Percentiles rank a stretch among this genome's conserved stretches.
Evolutionary conservation across 2,329 filamentous ascomycete species (phyloP).

Genomic region (Fusarium sarcochroum): DNA sequence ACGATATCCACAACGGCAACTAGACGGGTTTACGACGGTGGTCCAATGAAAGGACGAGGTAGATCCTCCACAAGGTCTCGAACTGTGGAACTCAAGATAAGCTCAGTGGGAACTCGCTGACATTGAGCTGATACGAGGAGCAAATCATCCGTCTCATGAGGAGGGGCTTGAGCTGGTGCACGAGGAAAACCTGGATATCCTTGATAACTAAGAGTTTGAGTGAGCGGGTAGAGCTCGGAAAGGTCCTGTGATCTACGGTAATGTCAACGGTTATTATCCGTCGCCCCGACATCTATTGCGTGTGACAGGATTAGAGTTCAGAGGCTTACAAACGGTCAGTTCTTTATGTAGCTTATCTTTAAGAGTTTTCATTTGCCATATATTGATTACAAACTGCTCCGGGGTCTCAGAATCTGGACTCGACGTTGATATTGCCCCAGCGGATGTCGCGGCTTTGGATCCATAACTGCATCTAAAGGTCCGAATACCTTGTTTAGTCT

Average conservation of each 20-base stretch:
- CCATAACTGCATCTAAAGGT: constrained; percentile 17
- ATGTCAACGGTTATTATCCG: background rate
- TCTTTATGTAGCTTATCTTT: background rate
- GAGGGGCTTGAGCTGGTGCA: background rate
- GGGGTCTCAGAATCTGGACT: background rate
- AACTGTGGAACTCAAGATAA: constrained; percentile 27
- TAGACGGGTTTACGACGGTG: background rate
- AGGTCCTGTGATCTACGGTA: constrained; percentile 12
- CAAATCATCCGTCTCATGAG: background rate
- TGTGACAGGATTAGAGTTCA: background rate
- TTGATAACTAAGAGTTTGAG: background rate
- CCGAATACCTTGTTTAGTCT: constrained; percentile 21
- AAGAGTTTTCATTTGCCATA: background rate
- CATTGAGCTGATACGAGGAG: constrained; percentile 4
- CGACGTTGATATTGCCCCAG: background rate
- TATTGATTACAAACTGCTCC: constrained; percentile 8
- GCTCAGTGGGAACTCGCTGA: constrained; percentile 20
- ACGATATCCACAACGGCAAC: background rate
- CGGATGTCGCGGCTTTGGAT: background rate
- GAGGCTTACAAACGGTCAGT: background rate
- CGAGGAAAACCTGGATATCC: background rate
- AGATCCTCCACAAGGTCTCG: constrained; percentile 13
- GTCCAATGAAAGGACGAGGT: background rate
- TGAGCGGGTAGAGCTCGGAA: background rate
- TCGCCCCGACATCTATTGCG: background rate